A percentile compares a stretch with the other conserved stretches of the same genome.
Evolutionary conservation across 2,329 filamentous ascomycete species (phyloP).

Genomic region (Chrysosporium keratinophilum): DNA sequence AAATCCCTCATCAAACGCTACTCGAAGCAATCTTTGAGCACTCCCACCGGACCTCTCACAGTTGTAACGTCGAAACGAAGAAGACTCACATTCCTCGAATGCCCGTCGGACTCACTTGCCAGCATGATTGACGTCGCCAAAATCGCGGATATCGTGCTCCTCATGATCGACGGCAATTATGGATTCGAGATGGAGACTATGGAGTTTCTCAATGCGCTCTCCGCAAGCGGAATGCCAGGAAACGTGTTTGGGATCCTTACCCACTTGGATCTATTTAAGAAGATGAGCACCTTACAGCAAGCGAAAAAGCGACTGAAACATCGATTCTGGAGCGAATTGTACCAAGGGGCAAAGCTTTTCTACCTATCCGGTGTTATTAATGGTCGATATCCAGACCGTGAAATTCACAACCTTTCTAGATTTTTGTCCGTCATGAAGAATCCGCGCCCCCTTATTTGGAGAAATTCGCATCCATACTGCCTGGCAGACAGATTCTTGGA

Average conservation of each 20-base stretch:
- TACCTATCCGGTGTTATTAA: constrained; percentile 95
- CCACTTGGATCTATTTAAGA: constrained; percentile 89
- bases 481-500: constrained; percentile 91
- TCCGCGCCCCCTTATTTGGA: constrained; percentile 87
- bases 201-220: constrained; percentile 92
- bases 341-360: constrained; percentile 93
- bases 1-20: constrained; percentile 91
- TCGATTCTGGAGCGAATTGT: constrained; percentile 91
- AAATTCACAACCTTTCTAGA: constrained; percentile 87
- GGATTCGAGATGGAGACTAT: constrained; percentile 99
- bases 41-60: constrained; percentile 84
- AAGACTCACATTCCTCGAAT: constrained; percentile 90
- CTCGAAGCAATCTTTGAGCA: constrained; percentile 85
- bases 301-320: constrained; percentile 96
- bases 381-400: constrained; percentile 88
- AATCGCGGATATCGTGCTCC: constrained; percentile 88
- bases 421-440: constrained; percentile 99
- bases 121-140: constrained; percentile 97
- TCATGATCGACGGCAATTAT: constrained; percentile 98
- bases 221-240: constrained; percentile 93
- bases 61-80: constrained; percentile 95
- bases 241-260: constrained; percentile 97
- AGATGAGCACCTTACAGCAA: constrained; percentile 80
- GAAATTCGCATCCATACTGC: constrained; percentile 90
- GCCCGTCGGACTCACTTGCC: constrained; percentile 83